Conservation (phyloP, 306 rosid genomes). For the Cyclanthera cordifolia region DNA sequence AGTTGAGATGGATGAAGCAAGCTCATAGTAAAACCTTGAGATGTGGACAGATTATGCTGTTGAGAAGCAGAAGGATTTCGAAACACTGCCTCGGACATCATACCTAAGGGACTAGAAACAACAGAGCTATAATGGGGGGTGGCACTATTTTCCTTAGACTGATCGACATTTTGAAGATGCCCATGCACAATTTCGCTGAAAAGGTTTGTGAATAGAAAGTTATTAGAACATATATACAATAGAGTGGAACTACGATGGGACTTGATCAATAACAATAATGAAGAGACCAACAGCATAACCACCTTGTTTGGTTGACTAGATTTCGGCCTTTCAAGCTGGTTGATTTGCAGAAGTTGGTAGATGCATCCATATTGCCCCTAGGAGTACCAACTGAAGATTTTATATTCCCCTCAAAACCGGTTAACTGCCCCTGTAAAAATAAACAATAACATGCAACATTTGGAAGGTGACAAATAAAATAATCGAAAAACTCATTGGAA, state of each 20-base stretch:
- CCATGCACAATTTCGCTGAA: slow-evolving; percentile 34
- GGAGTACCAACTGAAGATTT: slow-evolving; percentile 15
- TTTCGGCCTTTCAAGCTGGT: slow-evolving; percentile 18
- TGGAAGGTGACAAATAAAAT: background rate
- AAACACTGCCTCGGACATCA: slow-evolving; percentile 20
- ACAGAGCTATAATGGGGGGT: slow-evolving; percentile 20
- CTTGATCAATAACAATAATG: background rate
- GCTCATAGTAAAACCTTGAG: slow-evolving; percentile 35
- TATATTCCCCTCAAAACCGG: slow-evolving; percentile 14
- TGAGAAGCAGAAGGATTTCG: slow-evolving; percentile 21
- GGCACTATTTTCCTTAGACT: slow-evolving; percentile 22
- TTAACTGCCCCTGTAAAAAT: slow-evolving; percentile 19
- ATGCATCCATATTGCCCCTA: slow-evolving; percentile 21
- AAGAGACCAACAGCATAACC: slow-evolving; percentile 10
- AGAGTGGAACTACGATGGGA: background rate
- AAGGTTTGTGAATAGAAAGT: slow-evolving; percentile 11
- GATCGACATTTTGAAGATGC: slow-evolving; percentile 36
- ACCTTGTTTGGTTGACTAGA: slow-evolving; percentile 28
- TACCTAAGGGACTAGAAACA: slow-evolving; percentile 22
- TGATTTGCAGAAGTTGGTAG: slow-evolving; percentile 22
- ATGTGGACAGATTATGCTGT: slow-evolving; percentile 22
- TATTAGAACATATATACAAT: background rate
- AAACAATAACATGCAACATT: background rate
- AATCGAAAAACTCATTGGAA: background rate
- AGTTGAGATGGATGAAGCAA: slow-evolving; percentile 32